Base-by-base conservation (phyloP, 768 basidiomycete species). In the Suillus placidus region DNA sequence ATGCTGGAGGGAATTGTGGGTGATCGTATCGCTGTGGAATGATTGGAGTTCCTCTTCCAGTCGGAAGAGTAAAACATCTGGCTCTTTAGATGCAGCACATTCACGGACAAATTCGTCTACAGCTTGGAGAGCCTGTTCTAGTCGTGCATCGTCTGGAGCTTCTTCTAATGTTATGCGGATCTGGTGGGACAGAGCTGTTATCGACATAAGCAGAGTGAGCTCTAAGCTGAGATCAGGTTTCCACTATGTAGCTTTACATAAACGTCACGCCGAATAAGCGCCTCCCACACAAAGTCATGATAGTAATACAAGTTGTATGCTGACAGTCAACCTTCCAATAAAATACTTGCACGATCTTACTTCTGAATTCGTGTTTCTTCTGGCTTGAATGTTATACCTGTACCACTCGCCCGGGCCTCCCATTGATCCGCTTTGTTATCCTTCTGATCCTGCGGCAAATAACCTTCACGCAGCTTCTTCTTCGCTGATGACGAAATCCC, bases 41-140 rank as follows among this genome's bases (percentile, higher is more conserved):
- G 77, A 76, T 65, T 89, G 88, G 14, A 94, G 82, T 67, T 92
- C 87, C 67, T 89, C 85, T 72, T 93, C 89, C 56, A 90, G 77
- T 54, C 84, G 80, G 66, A 75, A 74, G 26, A 87, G 74, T 16
- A 82, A 76, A 34, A 71, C 70, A 45, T 83, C 81, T 2, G 81
- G 71, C 49, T 87, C 82, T 34, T 81, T 76, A 26, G 84, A 82
- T 13, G 81, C 78, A n/a, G 79, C 74, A 70, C 80, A 85, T 67
- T 84, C 82, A 23, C 76, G 68, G 4, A 87, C 85, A 69, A 88
- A 87, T 14, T 83, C 82, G 70, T 91, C 88, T 23, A 88, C 79
- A 13, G 80, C 70, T 6, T 68, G 71, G 23, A 88, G 79, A 13
- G 88, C 75, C 58, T 87, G 85, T 40, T 81, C 73, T 18, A 86